Evolutionary conservation across 495 filamentous ascomycete species (phyloP), one percentile per base, ranked within the genome.

Genomic region (Chaetomidium leptoderma): DNA sequence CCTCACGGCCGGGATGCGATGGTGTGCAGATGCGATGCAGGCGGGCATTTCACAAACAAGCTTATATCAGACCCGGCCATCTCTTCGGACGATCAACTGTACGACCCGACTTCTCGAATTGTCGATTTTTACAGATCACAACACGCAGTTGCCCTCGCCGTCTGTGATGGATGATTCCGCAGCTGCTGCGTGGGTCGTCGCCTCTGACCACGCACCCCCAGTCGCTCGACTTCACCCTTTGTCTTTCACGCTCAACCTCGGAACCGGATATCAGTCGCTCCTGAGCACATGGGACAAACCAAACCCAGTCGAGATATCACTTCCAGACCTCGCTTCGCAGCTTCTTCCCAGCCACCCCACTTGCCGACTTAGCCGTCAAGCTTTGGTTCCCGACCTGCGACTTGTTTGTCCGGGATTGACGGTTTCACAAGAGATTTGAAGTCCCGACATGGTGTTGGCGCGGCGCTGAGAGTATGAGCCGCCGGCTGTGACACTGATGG

Each of bases 1-100:
- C 53, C 57, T 57, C 54, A 50, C 13, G 56, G 53, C 56, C 56
- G 54, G 47, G 63, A 65, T 59, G 51, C 10, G 51, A 46, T 46
- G 49, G 50, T 39, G 50, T 40, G 43, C 43, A 48, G 42, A 24
- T 59, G 40, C 39, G 42, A 24, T 59, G 40, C 39, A 43, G 37
- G 17, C 11, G 39, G 13, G 21, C 47, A 52, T 11, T 43, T 23
- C 7, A 42, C 39, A 47, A 58, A 62, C 49, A 57, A 57, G 11
- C 55, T 58, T 62, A 60, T 51, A 43, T 40, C 36, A 44, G 17
- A 33, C 35, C 17, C 11, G 26, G 36, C 21, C 36, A n/a, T 49
- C 19, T 55, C 44, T 48, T 40, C 42, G 29, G 50, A 35, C 29
- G 52, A 55, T 50, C 40, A 7, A 24, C 19, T 44, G 16, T 17